Evolutionary conservation across 805 yeast genomes (phyloP), one percentile per base, ranked within the genome.

Genomic region (Jamesozyma lodderae): DNA sequence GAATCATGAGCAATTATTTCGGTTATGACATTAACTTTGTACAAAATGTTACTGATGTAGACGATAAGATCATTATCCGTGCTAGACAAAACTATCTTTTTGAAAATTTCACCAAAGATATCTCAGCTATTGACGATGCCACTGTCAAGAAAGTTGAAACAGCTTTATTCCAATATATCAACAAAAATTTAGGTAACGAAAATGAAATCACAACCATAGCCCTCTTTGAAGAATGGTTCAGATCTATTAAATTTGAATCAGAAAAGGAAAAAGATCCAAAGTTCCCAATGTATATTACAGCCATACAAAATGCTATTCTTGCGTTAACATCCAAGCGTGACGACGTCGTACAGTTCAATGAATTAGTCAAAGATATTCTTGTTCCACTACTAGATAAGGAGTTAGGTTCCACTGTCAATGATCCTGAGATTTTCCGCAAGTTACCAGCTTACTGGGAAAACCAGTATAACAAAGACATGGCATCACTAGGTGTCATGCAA

Each of bases 41-140:
- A 32, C 98, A 92, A 66, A 92, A 92, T 57, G 96, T 92, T 41
- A 92, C 98, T n/a, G 98, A 92, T 61, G 87, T 92, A 43, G 98
- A 92, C 61, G 98, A 92, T 62, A 92, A 92, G 63, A 92, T 92
- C 62, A 92, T 92, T 52, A 65, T 92, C 31, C 81, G 96, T 43
- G 97, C 96, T 4, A 79, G 98, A 60, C 96, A 92, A 56, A 79
- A 76, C 51, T 79, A 79, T 59, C 65, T 92, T 24, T 88, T 82
- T 53, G 81, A 80, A 28, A 47, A 53, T 17, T 51, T 54, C 21
- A 51, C 63, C 32, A 47, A 53, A 8, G 38, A 37, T 15, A 51
- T 49, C 14, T 46, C 51, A 9, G 51, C 58, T 3, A 33, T 33
- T 23, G 32, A 27, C 16, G 37, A 27, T 7, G 6, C 21, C 5